Base-by-base conservation (phyloP, 192 early-diverging fungal genomes). In the Coemansia sp. region DNA sequence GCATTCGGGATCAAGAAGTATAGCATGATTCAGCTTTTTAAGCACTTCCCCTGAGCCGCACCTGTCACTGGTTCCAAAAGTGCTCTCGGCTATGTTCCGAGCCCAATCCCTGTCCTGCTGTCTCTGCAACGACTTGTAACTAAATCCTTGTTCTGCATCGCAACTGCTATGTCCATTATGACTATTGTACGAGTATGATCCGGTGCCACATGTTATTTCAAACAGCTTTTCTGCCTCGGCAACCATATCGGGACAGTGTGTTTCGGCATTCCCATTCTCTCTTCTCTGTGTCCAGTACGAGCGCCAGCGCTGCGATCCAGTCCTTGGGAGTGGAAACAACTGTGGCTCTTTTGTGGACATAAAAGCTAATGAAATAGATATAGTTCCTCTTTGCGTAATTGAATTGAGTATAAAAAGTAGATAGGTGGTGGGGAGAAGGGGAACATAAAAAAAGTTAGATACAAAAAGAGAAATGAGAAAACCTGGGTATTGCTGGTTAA, bases 61-160 rank as follows among this genome's bases (percentile, higher is more conserved):
- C 5, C 58, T 16, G 25, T 51, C 32, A 32, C 11, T 48, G 17
- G 33, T 38, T 4, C 62, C 60, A 40, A 64, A 61, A 16, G 56
- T 17, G 32, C 71, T 72, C 54, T 63, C 51, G n/a, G 60, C 71
- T 22, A 72, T 67, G 60, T 45, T 61, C 7, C 57, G 14, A 8
- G 71, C 71, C 71, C 71, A 67, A 30, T 67, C 64, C n/a, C 34
- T 56, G 48, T 72, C 61, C 17, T 72, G 71, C 8, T 57, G 64
- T 31, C 32, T 45, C n/a, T 61, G 71, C 34, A 72, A n/a, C 17
- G 34, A 16, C 32, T 18, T 60, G 45, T 67, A 72, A 20, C 31
- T 20, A 28, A 42, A 66, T 45, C 16, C 42, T 45, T 3, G 42
- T 14, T 45, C 42, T 3, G 42, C 12, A 45, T 45, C 42, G 16